phyloP scores from a whole-genome alignment of 1,284 basidiomycete genomes.

The Boletus austroedulis region DNA sequence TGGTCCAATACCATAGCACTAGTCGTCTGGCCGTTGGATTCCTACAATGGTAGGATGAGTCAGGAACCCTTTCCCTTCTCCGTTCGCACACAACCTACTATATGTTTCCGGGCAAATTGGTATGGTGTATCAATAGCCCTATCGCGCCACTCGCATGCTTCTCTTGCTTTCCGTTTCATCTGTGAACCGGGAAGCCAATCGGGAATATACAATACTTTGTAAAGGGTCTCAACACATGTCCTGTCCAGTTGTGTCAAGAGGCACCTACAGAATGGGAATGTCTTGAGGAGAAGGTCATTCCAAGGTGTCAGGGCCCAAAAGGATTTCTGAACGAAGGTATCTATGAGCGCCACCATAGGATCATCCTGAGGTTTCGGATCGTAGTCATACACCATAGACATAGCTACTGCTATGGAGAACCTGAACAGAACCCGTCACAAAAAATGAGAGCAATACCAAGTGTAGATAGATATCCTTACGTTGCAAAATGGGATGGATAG shows the following conservation, averaged over 20 bases:
- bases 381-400: constrained; percentile 25
- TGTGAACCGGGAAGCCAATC: constrained; percentile 27
- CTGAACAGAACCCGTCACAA: background rate
- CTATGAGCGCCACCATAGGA: constrained; percentile 17
- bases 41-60: background rate
- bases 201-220: constrained; percentile 19
- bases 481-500: constrained; percentile 12
- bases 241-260: too few relatives aligned
- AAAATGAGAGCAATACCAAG: too few relatives aligned
- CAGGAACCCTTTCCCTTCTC: too few relatives aligned
- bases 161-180: constrained; percentile 15
- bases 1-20: constrained; percentile 23
- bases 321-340: constrained; percentile 17
- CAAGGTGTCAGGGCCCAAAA: constrained; percentile 5
- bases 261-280: constrained; percentile 27
- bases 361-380: constrained; percentile 25
- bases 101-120: constrained; percentile 13
- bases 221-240: too few relatives aligned
- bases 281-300: constrained; percentile 18
- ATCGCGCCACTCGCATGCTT: constrained; percentile 9
- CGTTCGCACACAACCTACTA: constrained; percentile 6
- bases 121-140: constrained; percentile 23
- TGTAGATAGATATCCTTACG: constrained; percentile 6
- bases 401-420: constrained; percentile 18
- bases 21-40: constrained; percentile 8